These are phyloP conservation scores for Chlorella sp. DNA, from an alignment of 139 green algal genomes.

Conservation along the genomic window DNA sequence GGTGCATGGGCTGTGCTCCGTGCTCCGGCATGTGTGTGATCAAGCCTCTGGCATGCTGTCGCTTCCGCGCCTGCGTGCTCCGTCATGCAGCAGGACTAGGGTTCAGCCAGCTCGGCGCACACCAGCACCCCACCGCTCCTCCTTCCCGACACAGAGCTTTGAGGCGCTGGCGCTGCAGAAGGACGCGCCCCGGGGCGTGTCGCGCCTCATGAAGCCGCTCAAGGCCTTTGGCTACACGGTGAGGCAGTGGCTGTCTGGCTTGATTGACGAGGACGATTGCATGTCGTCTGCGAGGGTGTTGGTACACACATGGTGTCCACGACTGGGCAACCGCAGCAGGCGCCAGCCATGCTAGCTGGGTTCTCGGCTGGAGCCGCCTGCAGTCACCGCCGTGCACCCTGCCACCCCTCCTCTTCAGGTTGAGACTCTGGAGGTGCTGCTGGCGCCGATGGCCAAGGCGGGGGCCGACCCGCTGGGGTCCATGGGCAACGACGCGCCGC, in stretches of 20 bases:
- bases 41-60: too few relatives aligned
- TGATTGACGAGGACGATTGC: not conserved
- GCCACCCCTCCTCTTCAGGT: slow-evolving; percentile 1
- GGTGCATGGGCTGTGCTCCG: too few relatives aligned
- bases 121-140: too few relatives aligned
- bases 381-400: not conserved
- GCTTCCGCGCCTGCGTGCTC: too few relatives aligned
- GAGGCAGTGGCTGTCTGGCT: not conserved
- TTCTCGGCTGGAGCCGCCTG: not conserved
- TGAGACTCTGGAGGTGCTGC: slow-evolving; percentile 91
- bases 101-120: too few relatives aligned
- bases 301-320: too few relatives aligned
- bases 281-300: not conserved
- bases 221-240: slow-evolving; percentile 82
- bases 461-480: slow-evolving; percentile 91
- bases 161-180: too few relatives aligned
- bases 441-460: slow-evolving; percentile 87
- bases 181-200: slow-evolving; percentile 13
- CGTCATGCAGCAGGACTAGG: too few relatives aligned
- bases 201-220: slow-evolving; percentile 44
- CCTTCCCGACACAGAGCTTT: too few relatives aligned
- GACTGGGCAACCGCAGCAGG: too few relatives aligned
- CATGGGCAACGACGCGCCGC: slow-evolving; percentile 96
- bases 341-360: too few relatives aligned
- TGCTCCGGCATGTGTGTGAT: too few relatives aligned